phyloP scores from a whole-genome alignment of 2,329 filamentous ascomycete species.

The Sporothrix euskadiensis region DNA sequence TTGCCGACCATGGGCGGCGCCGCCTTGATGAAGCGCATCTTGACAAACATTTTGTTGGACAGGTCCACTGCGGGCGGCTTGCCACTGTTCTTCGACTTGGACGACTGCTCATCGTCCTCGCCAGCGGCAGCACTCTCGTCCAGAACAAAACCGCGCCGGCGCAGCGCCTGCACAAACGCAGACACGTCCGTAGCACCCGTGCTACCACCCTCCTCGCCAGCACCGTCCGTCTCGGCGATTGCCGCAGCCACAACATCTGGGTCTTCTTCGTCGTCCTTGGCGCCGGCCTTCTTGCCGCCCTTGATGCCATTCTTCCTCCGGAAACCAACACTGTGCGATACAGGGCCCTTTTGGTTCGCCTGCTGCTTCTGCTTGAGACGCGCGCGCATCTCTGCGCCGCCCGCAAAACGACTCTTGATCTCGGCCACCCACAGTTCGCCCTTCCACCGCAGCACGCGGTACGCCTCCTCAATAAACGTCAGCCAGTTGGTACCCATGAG shows the following conservation, averaged over 20 bases:
- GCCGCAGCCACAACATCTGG: slow-evolving; percentile 73
- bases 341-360: slow-evolving; percentile 45
- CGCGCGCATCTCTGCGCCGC: slow-evolving; percentile 39
- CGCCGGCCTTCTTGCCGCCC: slow-evolving; percentile 43
- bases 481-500: slow-evolving; percentile 99
- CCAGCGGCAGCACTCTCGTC: slow-evolving; percentile 46
- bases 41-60: slow-evolving; percentile 97
- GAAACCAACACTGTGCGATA: slow-evolving; percentile 72
- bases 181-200: slow-evolving; percentile 79
- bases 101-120: slow-evolving; percentile 45
- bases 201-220: slow-evolving; percentile 66
- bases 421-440: slow-evolving; percentile 97
- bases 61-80: slow-evolving; percentile 64
- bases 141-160: slow-evolving; percentile 80
- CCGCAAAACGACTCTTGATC: slow-evolving; percentile 86
- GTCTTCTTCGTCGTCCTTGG: slow-evolving; percentile 46
- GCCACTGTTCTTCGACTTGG: slow-evolving; percentile 43
- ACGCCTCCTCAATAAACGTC: slow-evolving; percentile 93
- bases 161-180: slow-evolving; percentile 81
- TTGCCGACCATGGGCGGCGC: slow-evolving; percentile 74
- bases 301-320: slow-evolving; percentile 49
- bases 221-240: slow-evolving; percentile 57
- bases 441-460: slow-evolving; percentile 85
- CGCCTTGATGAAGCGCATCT: slow-evolving; percentile 92
- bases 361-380: slow-evolving; percentile 33